Evolutionary conservation across 768 basidiomycete genomes (phyloP).

Genomic region (Polyporus arcularius): DNA sequence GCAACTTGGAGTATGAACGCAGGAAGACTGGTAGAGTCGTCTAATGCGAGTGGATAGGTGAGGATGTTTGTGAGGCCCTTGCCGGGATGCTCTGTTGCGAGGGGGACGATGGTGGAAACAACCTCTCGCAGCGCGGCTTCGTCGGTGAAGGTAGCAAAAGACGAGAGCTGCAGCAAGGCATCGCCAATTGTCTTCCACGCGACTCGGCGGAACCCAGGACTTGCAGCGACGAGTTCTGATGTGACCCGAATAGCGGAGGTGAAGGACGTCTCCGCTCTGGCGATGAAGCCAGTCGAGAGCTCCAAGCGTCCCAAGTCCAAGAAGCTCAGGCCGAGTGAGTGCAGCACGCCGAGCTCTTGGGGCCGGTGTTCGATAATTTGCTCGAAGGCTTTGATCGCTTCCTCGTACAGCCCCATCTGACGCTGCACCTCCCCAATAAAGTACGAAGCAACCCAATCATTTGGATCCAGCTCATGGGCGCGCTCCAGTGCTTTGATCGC

Average conservation of each 20-base stretch:
- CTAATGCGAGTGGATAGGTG: slow-evolving; percentile 26
- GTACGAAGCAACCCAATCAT: slow-evolving; percentile 83
- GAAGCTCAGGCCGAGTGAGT: slow-evolving; percentile 70
- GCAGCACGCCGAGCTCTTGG: slow-evolving; percentile 69
- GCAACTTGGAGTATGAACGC: slow-evolving; percentile 51
- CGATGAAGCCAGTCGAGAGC: slow-evolving; percentile 65
- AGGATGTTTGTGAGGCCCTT: slow-evolving; percentile 46
- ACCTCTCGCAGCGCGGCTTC: slow-evolving; percentile 37
- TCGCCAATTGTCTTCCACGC: slow-evolving; percentile 88
- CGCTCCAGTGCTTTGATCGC: slow-evolving; percentile 83
- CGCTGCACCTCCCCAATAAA: slow-evolving; percentile 84
- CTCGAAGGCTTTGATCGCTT: slow-evolving; percentile 71
- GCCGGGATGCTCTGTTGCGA: slow-evolving; percentile 42
- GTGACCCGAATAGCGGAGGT: slow-evolving; percentile 56
- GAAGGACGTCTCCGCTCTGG: slow-evolving; percentile 76
- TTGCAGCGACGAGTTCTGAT: slow-evolving; percentile 49
- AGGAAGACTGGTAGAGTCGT: slow-evolving; percentile 23
- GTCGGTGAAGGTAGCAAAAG: slow-evolving; percentile 49
- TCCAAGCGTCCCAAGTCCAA: slow-evolving; percentile 72
- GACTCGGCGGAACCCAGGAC: slow-evolving; percentile 65
- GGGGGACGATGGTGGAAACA: slow-evolving; percentile 36
- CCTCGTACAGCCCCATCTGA: slow-evolving; percentile 70
- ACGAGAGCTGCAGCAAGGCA: slow-evolving; percentile 66
- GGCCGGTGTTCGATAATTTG: slow-evolving; percentile 56
- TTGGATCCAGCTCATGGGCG: slow-evolving; percentile 70